Evolutionary conservation across 805 yeast genomes (phyloP).

Genomic region (Blastobotrys robertii): DNA sequence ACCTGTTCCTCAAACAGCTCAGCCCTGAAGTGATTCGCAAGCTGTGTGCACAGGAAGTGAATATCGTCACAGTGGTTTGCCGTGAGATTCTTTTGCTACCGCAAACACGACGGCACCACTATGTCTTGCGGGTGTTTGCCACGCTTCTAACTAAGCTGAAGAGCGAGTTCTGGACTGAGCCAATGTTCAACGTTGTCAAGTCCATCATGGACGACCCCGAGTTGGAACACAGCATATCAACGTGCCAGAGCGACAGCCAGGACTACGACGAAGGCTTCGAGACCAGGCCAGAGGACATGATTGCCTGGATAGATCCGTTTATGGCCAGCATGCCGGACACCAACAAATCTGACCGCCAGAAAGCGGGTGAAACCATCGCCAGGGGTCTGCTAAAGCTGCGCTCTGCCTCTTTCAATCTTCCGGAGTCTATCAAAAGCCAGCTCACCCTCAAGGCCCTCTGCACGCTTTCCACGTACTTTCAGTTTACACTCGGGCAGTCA

Average conservation of each 20-base stretch:
- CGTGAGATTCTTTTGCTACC: neutral
- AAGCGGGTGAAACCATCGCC: neutral
- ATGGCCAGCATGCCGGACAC: neutral
- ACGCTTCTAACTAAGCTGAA: neutral
- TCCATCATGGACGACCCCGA: neutral
- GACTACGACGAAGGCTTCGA: neutral
- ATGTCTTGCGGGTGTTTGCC: neutral
- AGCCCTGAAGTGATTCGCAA: neutral
- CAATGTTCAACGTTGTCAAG: too few relatives aligned
- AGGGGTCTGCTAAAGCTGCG: neutral
- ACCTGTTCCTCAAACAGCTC: neutral
- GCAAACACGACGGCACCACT: neutral
- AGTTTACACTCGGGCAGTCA: too few relatives aligned
- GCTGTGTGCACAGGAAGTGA: neutral
- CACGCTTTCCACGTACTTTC: too few relatives aligned
- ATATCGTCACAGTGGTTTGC: neutral
- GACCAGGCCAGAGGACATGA: neutral
- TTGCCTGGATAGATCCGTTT: slow-evolving; percentile 1
- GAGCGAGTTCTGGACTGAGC: neutral
- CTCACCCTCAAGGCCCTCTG: too few relatives aligned
- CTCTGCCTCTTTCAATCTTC: neutral
- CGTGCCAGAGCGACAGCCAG: neutral
- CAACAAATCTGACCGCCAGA: neutral
- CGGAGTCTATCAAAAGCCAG: too few relatives aligned
- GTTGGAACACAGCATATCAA: neutral